Conservation (phyloP, 805 yeast species). For the Starmerella floricola region DNA sequence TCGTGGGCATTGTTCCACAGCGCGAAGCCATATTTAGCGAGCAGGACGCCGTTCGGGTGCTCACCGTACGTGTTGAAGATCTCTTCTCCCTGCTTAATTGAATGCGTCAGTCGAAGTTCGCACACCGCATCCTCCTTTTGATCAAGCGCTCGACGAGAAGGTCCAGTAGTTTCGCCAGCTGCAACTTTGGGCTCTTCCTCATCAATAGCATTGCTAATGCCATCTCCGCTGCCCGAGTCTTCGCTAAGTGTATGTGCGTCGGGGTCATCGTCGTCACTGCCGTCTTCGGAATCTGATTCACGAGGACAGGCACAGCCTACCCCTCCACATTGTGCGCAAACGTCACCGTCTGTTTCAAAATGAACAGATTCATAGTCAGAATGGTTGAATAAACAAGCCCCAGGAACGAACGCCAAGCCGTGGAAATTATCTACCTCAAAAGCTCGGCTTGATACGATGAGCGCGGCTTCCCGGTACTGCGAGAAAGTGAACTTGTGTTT, state of each 20-base stretch:
- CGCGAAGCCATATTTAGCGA: constrained; percentile 72
- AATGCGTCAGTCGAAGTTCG: constrained; percentile 45
- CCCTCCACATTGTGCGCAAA: constrained; percentile 41
- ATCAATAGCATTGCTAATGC: too few species aligned
- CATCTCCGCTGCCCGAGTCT: too few species aligned
- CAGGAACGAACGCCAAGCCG: too few species aligned
- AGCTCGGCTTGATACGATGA: too few species aligned
- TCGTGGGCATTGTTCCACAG: constrained; percentile 44
- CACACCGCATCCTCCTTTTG: constrained; percentile 39
- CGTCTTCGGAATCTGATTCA: constrained; percentile 18
- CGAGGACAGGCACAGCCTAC: constrained; percentile 34
- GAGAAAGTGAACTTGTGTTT: too few species aligned
- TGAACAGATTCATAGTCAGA: constrained; percentile 49
- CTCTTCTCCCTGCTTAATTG: constrained; percentile 43
- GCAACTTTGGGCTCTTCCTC: constrained; percentile 16
- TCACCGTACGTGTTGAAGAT: constrained; percentile 78
- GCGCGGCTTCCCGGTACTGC: too few species aligned
- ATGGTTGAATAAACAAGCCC: constrained; percentile 85
- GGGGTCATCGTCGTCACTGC: constrained; percentile 18
- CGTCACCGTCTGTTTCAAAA: constrained; percentile 47
- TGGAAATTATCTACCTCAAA: too few species aligned
- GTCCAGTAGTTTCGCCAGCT: constrained; percentile 11
- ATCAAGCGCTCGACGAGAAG: constrained; percentile 20
- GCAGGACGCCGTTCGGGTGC: constrained; percentile 47
- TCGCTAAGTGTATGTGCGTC: too few species aligned